Evolutionary conservation across 2,329 filamentous ascomycete species (phyloP), one percentile per base, ranked within the genome.

Genomic region (Aspergillus sp.): DNA sequence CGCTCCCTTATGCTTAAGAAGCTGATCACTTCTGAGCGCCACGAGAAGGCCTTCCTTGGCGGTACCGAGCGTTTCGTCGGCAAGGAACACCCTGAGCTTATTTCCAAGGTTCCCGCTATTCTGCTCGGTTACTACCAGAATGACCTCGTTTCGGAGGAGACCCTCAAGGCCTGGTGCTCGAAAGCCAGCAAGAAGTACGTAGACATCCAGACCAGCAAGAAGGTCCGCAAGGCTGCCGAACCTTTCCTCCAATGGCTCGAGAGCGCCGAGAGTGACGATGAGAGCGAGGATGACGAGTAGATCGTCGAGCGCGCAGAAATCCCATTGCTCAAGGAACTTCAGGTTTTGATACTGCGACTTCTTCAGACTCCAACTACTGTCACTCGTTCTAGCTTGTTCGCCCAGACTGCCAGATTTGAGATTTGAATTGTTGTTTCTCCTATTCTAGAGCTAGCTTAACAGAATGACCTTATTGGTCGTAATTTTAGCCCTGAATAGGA

Each of bases 131-230:
- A 93, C 79, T 99, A 98, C 78, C 86, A 97, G 78, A 83, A 91
- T 69, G 95, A 99, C 66, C 83, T 99, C 55, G 81, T 96, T 68
- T 87, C 84, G 51, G 95, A 99, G 80, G 93, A 96, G 62, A 85
- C 92, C 15, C 86, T 96, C 72, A 90, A 88, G 77, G 88, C 89
- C 67, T 99, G 95, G 93, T 93, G 93, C 64, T 84, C 85, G 72
- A 96, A 95, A 83, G 92, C 93, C 58, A 96, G 91, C 85, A 97
- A 96, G 88, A 97, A 97, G 82, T 98, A 98, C 74, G 90, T 96
- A 67, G 93, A 98, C 74, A 78, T 96, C 60, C 74, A 88, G 59
- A 93, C 87, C 60, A 96, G 91, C 80, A 93, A 92, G 83, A 96
- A 96, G 84, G 92, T 98, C 62, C 91, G 93, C 80, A 93, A 96